Evolutionary conservation across 163 green algal species (phyloP).

Genomic region (Scenedesmus sp.): DNA sequence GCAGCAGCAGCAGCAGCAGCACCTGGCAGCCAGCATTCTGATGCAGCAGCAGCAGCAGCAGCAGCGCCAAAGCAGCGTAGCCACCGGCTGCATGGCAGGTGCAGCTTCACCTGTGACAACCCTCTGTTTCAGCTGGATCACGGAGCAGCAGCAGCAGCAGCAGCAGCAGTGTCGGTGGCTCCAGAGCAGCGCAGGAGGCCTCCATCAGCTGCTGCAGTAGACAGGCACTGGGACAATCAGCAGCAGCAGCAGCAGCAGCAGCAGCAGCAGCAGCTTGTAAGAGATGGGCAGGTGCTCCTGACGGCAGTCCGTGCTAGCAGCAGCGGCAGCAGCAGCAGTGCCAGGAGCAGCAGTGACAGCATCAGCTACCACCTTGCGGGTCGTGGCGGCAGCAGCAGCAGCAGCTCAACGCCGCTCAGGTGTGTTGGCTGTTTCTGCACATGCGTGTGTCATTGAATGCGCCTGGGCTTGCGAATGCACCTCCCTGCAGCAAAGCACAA

Average conservation of each 20-base stretch:
- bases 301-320: not conserved
- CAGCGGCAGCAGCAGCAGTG: not conserved
- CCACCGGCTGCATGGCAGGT: conserved; percentile 24
- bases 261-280: not conserved
- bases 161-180: not conserved
- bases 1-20: not conserved
- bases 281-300: not conserved
- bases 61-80: not conserved
- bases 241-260: not conserved
- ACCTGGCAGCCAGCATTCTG: not conserved
- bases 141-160: not conserved
- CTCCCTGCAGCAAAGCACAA: too few species aligned
- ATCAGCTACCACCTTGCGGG: not conserved
- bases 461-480: too few species aligned
- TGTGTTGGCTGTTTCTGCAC: not conserved
- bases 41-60: not conserved
- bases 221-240: not conserved
- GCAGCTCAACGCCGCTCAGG: not conserved
- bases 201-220: not conserved
- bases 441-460: not conserved
- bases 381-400: not conserved
- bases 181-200: not conserved
- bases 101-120: conserved; percentile 47
- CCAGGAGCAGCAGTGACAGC: not conserved
- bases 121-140: conserved; percentile 30